These are phyloP conservation scores for Oenanthe javanica DNA, from an alignment of 140 eudicot species.

Conservation along the genomic window DNA sequence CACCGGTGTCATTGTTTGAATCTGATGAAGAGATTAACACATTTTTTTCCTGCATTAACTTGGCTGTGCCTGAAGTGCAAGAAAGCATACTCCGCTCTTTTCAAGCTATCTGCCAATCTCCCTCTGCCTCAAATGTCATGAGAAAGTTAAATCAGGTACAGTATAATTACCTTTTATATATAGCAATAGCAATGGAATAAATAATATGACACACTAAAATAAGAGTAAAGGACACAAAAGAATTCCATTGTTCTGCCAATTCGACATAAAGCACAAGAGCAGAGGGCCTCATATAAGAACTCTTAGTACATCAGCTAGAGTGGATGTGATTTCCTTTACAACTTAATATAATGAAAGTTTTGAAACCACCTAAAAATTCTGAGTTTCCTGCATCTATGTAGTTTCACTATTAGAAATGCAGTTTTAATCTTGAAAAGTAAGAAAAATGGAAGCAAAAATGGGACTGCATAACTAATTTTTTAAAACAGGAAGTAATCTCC, in stretches of 20 bases:
- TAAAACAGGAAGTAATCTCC: not conserved
- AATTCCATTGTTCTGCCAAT: not conserved
- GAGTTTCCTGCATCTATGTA: not conserved
- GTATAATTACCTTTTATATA: not conserved
- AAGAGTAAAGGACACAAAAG: not conserved
- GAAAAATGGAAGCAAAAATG: not conserved
- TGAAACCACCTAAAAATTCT: not conserved
- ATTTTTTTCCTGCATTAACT: slow-evolving; percentile 37
- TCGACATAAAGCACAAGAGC: not conserved
- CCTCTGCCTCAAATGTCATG: slow-evolving; percentile 36
- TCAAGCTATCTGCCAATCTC: slow-evolving; percentile 55
- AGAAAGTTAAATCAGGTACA: slow-evolving; percentile 47
- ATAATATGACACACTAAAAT: not conserved
- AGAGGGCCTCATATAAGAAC: not conserved
- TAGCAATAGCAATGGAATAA: not conserved
- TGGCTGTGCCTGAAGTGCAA: slow-evolving; percentile 38
- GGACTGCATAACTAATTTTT: not conserved
- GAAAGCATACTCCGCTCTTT: slow-evolving; percentile 45
- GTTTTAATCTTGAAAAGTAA: not conserved
- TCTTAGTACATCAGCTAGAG: not conserved
- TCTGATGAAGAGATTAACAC: slow-evolving; percentile 41
- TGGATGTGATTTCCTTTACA: not conserved
- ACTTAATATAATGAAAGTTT: not conserved
- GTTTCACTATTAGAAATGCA: not conserved
- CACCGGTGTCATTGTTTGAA: slow-evolving; percentile 31